A percentile compares a stretch with the other conserved stretches of the same genome.
Conservation (phyloP, 768 basidiomycete species). For the Boletus coccyginus region DNA sequence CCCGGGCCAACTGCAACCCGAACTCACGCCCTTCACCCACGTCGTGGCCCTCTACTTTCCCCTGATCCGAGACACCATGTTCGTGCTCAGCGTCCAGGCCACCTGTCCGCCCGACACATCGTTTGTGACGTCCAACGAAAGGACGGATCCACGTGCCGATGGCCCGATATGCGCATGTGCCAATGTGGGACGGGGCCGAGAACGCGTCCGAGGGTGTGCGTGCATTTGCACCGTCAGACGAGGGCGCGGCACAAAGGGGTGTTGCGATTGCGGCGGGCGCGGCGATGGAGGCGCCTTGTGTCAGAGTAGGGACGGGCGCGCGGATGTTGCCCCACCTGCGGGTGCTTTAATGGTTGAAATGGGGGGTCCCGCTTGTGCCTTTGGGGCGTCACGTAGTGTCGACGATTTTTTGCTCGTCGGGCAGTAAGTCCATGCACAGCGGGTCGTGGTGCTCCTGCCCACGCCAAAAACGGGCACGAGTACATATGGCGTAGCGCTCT, state of each 20-base stretch:
- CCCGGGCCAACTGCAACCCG: neutral
- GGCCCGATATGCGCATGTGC: constrained; percentile 19
- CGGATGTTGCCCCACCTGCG: constrained; percentile 30
- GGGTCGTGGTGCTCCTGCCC: constrained; percentile 32
- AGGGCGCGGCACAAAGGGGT: neutral
- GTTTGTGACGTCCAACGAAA: constrained; percentile 27
- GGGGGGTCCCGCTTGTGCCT: neutral
- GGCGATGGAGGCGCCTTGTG: constrained; percentile 30
- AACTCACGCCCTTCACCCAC: constrained; percentile 13
- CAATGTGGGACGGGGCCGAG: neutral
- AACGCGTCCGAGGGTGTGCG: constrained; percentile 17
- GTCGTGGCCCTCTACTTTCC: constrained; percentile 18
- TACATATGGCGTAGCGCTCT: neutral
- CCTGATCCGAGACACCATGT: neutral
- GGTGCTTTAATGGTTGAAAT: constrained; percentile 42
- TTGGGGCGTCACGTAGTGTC: neutral
- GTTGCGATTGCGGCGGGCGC: neutral
- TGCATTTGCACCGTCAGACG: constrained; percentile 34
- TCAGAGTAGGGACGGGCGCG: constrained; percentile 28
- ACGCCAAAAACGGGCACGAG: constrained; percentile 3
- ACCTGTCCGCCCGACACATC: constrained; percentile 19
- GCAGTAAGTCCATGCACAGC: constrained; percentile 40
- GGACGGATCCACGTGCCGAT: constrained; percentile 22
- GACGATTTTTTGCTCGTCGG: neutral
- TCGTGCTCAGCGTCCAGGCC: constrained; percentile 21